Percentiles rank a stretch among this genome's conserved stretches.
These are phyloP conservation scores for Parietichytrium sp. DNA, from an alignment of 108 stramenopile species.

Conservation along the genomic window DNA sequence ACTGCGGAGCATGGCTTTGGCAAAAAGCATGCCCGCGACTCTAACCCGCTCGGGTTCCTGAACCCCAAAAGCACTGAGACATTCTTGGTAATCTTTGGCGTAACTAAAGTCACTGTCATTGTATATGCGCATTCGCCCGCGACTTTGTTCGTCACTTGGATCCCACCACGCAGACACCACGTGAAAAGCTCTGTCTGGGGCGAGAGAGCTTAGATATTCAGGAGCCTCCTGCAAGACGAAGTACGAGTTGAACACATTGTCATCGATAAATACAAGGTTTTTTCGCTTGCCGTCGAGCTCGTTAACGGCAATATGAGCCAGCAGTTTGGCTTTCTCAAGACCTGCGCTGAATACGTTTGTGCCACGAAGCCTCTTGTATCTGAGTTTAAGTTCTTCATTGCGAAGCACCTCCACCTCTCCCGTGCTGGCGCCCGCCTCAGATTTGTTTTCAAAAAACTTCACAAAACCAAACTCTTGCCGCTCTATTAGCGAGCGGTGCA, in stretches of 20 bases:
- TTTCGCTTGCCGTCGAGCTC: neutral
- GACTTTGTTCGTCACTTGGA: constrained; percentile 35
- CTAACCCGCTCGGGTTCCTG: neutral
- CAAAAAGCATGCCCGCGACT: neutral
- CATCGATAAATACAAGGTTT: neutral
- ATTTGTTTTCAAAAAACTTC: neutral
- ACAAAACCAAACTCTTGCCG: neutral
- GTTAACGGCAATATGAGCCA: neutral
- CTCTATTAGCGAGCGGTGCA: neutral
- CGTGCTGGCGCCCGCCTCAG: neutral
- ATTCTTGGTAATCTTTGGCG: constrained; percentile 15
- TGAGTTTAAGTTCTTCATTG: neutral
- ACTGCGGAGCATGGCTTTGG: constrained; percentile 10
- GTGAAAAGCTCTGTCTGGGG: neutral
- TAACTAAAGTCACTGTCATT: constrained; percentile 32
- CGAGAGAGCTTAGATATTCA: neutral
- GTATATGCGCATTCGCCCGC: neutral
- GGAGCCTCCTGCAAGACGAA: constrained; percentile 27
- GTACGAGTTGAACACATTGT: constrained; percentile 8
- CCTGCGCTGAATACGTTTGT: constrained; percentile 10
- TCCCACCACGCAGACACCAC: constrained; percentile 29
- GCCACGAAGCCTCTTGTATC: neutral
- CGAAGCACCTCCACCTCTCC: neutral
- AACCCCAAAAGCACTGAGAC: constrained; percentile 33
- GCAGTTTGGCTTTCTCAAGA: constrained; percentile 1